Evolutionary conservation across 176 grass and related monocot species (phyloP), one percentile per base, ranked within the genome.

Genomic region (Ampelocalamus luodianensis): DNA sequence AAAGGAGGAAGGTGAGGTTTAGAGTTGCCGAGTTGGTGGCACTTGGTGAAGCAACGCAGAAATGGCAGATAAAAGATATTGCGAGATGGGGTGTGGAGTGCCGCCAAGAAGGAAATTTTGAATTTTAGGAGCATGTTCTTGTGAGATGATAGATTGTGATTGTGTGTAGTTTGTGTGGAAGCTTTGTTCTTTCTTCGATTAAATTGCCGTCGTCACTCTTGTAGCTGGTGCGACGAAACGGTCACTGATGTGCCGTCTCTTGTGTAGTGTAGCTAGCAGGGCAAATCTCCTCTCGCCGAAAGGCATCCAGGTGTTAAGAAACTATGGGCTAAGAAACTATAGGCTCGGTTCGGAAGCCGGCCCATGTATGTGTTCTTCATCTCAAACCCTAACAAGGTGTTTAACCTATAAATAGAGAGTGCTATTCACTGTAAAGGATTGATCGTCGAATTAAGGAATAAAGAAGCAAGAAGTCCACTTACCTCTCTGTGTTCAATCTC

Each of bases 241-340:
- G 86, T 78, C 73, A 20, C 44, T 26, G 34, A 34, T 44, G 55
- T 88, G 80, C 55, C 65, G 38, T 66, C 60, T 49, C 32, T 26
- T 45, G 6, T n/a, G 34, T 11, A 32, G 54, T 26, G 39, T 10
- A 1, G 77, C 27, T 58, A 8, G 39, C 26, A 11, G 4, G 42
- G 5, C 68, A 44, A 73, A 64, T 18, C 29, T 23, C 60, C 46
- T 44, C 24, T 7, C 14, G 60, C 48, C 45, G 81, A 81, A 65
- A 60, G 76, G 76, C 76, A 24, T 27, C 37, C 53, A 8, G 40
- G 40, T n/a, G n/a, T n/a, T n/a, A n/a, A n/a, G n/a, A n/a, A n/a
- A n/a, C n/a, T n/a, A n/a, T n/a, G n/a, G n/a, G n/a, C n/a, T n/a
- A n/a, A n/a, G n/a, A n/a, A n/a, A n/a, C n/a, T n/a, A n/a, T n/a